Percentiles rank a stretch among this genome's conserved stretches.
Evolutionary conservation across 2,329 filamentous ascomycete genomes (phyloP).

Genomic region (Apiospora hydei): DNA sequence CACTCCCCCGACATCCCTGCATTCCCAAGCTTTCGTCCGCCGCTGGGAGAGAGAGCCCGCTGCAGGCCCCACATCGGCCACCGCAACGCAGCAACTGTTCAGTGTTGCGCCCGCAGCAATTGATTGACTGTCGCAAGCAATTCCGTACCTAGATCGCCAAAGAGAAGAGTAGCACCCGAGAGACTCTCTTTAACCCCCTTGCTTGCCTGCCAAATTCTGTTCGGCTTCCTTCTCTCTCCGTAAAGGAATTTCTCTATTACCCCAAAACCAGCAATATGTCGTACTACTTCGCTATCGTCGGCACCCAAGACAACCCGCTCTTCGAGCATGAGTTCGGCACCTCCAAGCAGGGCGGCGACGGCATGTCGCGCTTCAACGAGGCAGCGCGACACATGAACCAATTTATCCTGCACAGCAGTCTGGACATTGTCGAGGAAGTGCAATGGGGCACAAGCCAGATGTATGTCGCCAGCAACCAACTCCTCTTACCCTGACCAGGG

Average conservation of each 20-base stretch:
- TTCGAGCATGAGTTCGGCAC: slow-evolving; percentile 98
- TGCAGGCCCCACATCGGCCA: slow-evolving; percentile 15
- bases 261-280: slow-evolving; percentile 69
- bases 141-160: not conserved
- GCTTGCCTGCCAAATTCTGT: not conserved
- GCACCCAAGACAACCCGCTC: slow-evolving; percentile 92
- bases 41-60: slow-evolving; percentile 34
- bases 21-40: not conserved
- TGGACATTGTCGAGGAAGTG: slow-evolving; percentile 95
- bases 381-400: slow-evolving; percentile 94
- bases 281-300: slow-evolving; percentile 98
- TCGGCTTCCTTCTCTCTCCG: not conserved
- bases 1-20: slow-evolving; percentile 22
- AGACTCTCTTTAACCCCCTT: not conserved
- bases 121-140: not conserved
- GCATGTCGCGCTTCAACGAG: slow-evolving; percentile 85
- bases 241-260: too few species aligned
- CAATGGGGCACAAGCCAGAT: slow-evolving; percentile 90
- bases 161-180: not conserved
- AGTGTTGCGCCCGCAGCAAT: not conserved
- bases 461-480: slow-evolving; percentile 54
- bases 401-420: slow-evolving; percentile 91
- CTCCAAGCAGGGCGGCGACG: slow-evolving; percentile 94
- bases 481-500: not conserved
- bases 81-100: not conserved